phyloP scores from a whole-genome alignment of 371 early-diverging fungal genomes.

The Mucor mucedo region DNA sequence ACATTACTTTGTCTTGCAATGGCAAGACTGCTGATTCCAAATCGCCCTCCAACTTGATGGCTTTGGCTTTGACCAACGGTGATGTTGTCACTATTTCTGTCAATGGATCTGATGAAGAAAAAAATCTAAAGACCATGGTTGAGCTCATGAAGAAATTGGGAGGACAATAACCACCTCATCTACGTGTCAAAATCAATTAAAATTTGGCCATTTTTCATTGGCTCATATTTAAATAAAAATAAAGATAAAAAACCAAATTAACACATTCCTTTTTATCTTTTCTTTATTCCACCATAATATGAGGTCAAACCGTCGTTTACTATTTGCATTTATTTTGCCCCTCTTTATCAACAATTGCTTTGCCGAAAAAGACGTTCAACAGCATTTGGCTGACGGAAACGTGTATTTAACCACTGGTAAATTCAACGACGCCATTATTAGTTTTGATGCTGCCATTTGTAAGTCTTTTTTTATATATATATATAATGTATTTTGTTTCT shows the following conservation, averaged over 20 bases:
- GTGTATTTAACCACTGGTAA: constrained; percentile 59
- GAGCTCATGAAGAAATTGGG: constrained; percentile 8
- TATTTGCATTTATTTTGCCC: constrained; percentile 29
- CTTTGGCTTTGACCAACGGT: constrained; percentile 6
- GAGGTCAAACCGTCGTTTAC: constrained; percentile 18
- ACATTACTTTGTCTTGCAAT: constrained; percentile 8
- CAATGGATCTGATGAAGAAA: constrained; percentile 6
- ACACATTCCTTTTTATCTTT: background rate
- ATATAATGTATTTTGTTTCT: background rate
- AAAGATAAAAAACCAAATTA: background rate
- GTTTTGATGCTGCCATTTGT: constrained; percentile 77
- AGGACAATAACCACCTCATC: background rate
- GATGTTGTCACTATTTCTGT: constrained; percentile 15
- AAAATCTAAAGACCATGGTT: constrained; percentile 7
- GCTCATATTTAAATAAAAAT: background rate
- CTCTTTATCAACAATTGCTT: constrained; percentile 18
- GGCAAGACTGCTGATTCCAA: constrained; percentile 11
- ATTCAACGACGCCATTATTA: constrained; percentile 69
- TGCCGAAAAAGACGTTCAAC: constrained; percentile 57
- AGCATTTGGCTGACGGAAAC: constrained; percentile 70
- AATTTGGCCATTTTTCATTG: background rate
- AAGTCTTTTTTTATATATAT: constrained; percentile 25
- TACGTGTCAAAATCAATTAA: background rate
- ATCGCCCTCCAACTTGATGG: constrained; percentile 12
- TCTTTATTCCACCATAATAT: background rate